These are phyloP conservation scores for Pterocarpus macrocarpus DNA, from an alignment of 306 rosid species.

Conservation along the genomic window DNA sequence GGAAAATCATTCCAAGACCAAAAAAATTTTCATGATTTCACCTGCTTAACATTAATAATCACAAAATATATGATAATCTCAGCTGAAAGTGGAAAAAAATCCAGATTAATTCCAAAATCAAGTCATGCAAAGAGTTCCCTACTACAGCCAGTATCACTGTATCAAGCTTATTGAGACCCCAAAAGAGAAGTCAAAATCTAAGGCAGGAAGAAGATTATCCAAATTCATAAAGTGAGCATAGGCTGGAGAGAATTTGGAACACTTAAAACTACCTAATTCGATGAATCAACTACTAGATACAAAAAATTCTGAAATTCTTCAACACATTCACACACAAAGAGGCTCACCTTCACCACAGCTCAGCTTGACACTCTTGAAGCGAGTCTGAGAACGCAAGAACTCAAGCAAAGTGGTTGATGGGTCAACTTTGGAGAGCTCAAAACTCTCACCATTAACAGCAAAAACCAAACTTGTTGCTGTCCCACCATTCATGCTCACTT, in stretches of 20 bases:
- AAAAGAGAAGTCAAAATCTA: not conserved
- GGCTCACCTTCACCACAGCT: slow-evolving; percentile 89
- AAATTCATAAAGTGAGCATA: not conserved
- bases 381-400: slow-evolving; percentile 80
- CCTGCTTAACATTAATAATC: not conserved
- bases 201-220: not conserved
- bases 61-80: no score
- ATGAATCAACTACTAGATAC: not conserved
- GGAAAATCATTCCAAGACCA: no score
- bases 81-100: no score
- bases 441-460: slow-evolving; percentile 73
- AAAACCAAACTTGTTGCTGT: slow-evolving; percentile 54
- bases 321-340: not conserved
- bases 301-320: not conserved
- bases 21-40: not conserved
- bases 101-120: not conserved
- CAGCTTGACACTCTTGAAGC: slow-evolving; percentile 87
- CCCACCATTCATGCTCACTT: not conserved
- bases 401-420: slow-evolving; percentile 84
- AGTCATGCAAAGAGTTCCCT: not conserved
- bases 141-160: not conserved
- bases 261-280: not conserved
- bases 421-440: slow-evolving; percentile 61
- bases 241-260: not conserved
- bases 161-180: not conserved